phyloP scores from a whole-genome alignment of 805 yeast species.

The Candida sonorensis region DNA sequence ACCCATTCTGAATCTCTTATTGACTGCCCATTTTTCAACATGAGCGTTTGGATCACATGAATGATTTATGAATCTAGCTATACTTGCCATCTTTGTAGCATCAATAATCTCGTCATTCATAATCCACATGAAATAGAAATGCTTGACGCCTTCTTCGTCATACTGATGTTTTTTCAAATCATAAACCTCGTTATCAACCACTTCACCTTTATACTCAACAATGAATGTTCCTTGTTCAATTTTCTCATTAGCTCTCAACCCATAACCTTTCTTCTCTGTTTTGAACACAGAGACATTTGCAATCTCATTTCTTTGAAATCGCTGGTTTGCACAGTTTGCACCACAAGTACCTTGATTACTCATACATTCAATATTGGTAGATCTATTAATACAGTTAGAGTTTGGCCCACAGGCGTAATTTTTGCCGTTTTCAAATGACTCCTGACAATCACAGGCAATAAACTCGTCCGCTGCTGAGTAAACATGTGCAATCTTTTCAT shows the following conservation, averaged over 20 bases:
- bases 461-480: conserved; percentile 62
- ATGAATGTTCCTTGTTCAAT: conserved; percentile 64
- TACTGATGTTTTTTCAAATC: conserved; percentile 68
- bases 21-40: conserved; percentile 97
- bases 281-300: conserved; percentile 74
- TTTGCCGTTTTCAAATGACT: conserved; percentile 36
- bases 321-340: conserved; percentile 71
- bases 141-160: conserved; percentile 61
- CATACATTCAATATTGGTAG: conserved; percentile 88
- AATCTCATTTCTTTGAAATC: conserved; percentile 74
- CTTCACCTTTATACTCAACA: conserved; percentile 93
- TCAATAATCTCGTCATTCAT: conserved; percentile 90
- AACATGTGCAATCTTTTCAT: conserved; percentile 53
- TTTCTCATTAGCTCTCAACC: conserved; percentile 63
- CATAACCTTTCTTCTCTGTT: conserved; percentile 85
- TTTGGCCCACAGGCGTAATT: conserved; percentile 75
- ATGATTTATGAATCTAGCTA: conserved; percentile 91
- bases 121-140: conserved; percentile 94
- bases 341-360: conserved; percentile 71
- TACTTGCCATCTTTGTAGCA: conserved; percentile 82
- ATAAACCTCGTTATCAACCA: conserved; percentile 74
- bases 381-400: conserved; percentile 85
- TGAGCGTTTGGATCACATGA: conserved; percentile 92
- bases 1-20: conserved; percentile 87
- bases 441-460: conserved; percentile 88